Percentiles rank a stretch among this genome's conserved stretches.
Conservation (phyloP, 225 moss, liverwort and hornwort genomes). For the Asterella californica region DNA sequence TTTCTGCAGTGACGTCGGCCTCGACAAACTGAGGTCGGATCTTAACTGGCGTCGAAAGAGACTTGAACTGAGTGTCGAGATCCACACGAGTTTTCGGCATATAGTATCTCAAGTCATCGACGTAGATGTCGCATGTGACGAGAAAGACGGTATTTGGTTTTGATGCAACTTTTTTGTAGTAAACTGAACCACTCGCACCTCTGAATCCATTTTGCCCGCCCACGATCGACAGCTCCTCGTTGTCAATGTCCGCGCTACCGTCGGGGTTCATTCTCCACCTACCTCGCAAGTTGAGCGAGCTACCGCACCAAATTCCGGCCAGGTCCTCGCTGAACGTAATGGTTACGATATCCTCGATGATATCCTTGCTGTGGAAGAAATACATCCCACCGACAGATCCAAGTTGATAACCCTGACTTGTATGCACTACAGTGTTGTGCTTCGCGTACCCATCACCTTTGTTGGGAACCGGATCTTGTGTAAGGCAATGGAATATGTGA, state of each 20-base stretch:
- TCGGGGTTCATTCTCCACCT: too few species aligned
- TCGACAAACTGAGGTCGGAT: background rate
- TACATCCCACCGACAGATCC: background rate
- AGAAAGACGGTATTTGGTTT: background rate
- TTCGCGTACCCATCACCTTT: background rate
- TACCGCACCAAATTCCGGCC: background rate
- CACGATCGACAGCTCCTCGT: conserved; percentile 1
- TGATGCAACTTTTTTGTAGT: background rate
- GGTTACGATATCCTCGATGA: conserved; percentile 3
- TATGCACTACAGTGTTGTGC: background rate
- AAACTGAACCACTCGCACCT: background rate
- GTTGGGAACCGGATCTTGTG: background rate
- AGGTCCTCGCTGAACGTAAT: background rate
- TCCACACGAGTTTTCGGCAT: background rate
- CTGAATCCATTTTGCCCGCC: background rate
- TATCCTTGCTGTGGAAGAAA: background rate
- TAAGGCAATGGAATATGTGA: background rate
- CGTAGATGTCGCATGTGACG: background rate
- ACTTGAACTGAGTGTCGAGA: background rate
- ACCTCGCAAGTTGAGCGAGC: conserved; percentile 9
- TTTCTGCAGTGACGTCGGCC: background rate
- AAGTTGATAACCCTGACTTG: background rate
- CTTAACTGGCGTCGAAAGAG: background rate
- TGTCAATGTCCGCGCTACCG: background rate
- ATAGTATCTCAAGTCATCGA: background rate